Evolutionary conservation across 2,329 filamentous ascomycete genomes (phyloP).

Genomic region (Cercospora beticola): DNA sequence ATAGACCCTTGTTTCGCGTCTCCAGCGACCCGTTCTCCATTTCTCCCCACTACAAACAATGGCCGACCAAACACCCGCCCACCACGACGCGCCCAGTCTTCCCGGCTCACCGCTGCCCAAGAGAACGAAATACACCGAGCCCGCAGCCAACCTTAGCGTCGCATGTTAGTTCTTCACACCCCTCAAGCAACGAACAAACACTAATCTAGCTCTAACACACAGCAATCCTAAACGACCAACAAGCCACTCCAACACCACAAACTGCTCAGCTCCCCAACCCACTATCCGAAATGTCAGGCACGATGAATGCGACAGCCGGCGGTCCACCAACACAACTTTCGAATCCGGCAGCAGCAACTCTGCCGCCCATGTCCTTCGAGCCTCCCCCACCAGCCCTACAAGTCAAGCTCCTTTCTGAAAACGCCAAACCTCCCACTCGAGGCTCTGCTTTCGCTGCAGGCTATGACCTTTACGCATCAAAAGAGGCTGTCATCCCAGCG

Average conservation of each 20-base stretch:
- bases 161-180: constrained; percentile 32
- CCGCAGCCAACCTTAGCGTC: constrained; percentile 39
- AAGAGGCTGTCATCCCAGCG: constrained; percentile 72
- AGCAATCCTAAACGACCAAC: constrained; percentile 41
- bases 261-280: constrained; percentile 29
- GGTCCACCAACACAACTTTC: constrained; percentile 12
- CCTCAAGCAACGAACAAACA: neutral
- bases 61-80: constrained; percentile 36
- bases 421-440: constrained; percentile 79
- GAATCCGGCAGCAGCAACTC: constrained; percentile 24
- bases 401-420: constrained; percentile 82
- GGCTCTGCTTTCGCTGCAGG: constrained; percentile 88
- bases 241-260: constrained; percentile 37
- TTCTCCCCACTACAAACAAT: constrained; percentile 24
- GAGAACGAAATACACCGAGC: constrained; percentile 66
- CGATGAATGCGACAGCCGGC: constrained; percentile 20
- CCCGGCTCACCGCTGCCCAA: constrained; percentile 76
- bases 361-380: constrained; percentile 37
- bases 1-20: constrained; percentile 7
- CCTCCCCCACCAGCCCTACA: constrained; percentile 62
- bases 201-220: neutral
- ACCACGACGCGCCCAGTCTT: constrained; percentile 56
- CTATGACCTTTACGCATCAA: constrained; percentile 83
- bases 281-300: constrained; percentile 26
- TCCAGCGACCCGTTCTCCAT: neutral